phyloP scores from a whole-genome alignment of 2,329 filamentous ascomycete genomes.

The Arthrobotrys sinensis region DNA sequence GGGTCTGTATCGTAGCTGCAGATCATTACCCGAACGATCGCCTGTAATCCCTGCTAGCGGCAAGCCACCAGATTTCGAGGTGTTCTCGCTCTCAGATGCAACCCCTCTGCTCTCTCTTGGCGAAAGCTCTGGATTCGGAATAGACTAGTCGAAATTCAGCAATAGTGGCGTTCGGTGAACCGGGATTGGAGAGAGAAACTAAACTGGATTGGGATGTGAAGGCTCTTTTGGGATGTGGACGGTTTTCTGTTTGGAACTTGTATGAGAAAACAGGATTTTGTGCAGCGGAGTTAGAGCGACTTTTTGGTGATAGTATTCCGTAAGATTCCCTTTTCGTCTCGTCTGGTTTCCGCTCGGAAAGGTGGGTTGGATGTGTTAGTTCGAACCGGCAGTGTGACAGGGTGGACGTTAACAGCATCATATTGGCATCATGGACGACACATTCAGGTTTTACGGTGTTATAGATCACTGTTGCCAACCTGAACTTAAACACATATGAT shows the following conservation, averaged over 20 bases:
- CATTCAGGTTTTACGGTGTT: conserved; percentile 29
- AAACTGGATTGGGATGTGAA: conserved; percentile 27
- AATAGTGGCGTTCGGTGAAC: conserved; percentile 52
- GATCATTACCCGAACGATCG: conserved; percentile 57
- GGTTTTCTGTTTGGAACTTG: conserved; percentile 26
- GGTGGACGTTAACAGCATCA: conserved; percentile 48
- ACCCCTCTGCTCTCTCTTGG: conserved; percentile 14
- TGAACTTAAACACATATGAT: conserved; percentile 31
- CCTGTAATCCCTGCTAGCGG: conserved; percentile 47
- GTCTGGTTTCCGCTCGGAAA: conserved; percentile 24
- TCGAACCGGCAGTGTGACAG: conserved; percentile 39
- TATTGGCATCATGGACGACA: conserved; percentile 52
- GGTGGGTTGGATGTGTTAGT: conserved; percentile 29
- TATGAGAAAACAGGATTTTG: conserved; percentile 53
- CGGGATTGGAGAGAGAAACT: conserved; percentile 33
- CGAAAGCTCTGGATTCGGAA: conserved; percentile 36
- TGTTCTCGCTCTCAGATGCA: conserved; percentile 34
- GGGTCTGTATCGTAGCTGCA: conserved; percentile 61
- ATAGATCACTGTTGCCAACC: conserved; percentile 3
- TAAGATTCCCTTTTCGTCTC: conserved; percentile 2
- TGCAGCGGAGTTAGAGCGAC: conserved; percentile 11
- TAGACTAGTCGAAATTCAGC: conserved; percentile 32
- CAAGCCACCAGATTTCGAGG: conserved; percentile 59
- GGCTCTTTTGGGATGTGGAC: conserved; percentile 39
- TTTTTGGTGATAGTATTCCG: conserved; percentile 33